These are phyloP conservation scores for Verticillium tricorpus DNA, from an alignment of 2,329 filamentous ascomycete species.

Conservation along the genomic window DNA sequence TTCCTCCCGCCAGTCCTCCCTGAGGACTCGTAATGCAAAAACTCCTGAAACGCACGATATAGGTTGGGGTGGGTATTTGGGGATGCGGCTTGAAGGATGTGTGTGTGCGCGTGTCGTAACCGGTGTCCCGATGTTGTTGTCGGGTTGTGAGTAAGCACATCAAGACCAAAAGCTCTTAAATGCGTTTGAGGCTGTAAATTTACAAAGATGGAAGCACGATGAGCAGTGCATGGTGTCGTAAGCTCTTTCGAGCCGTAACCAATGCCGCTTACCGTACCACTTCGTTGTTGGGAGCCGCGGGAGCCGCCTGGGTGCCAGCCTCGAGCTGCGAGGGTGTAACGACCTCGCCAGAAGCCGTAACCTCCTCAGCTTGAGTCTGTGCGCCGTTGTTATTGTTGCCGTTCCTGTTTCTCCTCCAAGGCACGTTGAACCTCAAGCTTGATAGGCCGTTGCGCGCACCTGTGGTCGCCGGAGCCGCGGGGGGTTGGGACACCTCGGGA, in stretches of 20 bases:
- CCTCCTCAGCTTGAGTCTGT: slow-evolving; percentile 7
- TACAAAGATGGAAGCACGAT: background rate
- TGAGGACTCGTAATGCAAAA: background rate
- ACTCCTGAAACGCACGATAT: background rate
- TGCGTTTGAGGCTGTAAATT: background rate
- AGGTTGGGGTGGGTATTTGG: background rate
- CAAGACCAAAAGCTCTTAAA: background rate
- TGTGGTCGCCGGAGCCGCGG: background rate
- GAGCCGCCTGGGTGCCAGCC: slow-evolving; percentile 30
- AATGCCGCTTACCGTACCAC: background rate
- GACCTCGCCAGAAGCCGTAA: slow-evolving; percentile 20
- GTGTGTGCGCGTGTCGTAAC: background rate
- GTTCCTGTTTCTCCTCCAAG: slow-evolving; percentile 16
- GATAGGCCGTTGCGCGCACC: slow-evolving; percentile 8
- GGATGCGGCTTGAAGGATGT: background rate
- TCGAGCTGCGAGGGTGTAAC: slow-evolving; percentile 44
- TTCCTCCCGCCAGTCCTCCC: background rate
- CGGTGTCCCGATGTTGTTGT: background rate
- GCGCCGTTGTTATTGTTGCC: slow-evolving; percentile 6
- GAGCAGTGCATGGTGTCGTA: background rate
- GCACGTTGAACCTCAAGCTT: slow-evolving; percentile 7
- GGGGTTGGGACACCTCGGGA: background rate
- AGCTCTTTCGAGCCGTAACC: background rate
- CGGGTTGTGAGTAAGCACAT: background rate
- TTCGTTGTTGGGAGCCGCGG: slow-evolving; percentile 1